Evolutionary conservation across 768 basidiomycete species (phyloP).

Genomic region (Mycena chlorophos): DNA sequence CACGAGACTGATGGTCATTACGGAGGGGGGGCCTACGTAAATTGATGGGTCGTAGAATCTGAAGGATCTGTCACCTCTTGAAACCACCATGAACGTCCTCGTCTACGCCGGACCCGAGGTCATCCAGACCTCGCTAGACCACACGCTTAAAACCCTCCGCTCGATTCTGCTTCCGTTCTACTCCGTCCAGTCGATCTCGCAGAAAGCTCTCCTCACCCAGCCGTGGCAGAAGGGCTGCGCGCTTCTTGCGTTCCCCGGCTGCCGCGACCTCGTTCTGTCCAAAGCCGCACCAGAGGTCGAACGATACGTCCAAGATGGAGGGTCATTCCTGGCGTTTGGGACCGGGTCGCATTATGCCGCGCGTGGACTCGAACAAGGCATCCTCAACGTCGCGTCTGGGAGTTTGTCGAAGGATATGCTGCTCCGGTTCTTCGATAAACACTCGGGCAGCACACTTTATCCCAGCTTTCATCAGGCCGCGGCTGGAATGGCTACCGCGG

Average conservation of each 20-base stretch:
- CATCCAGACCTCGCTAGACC: slow-evolving; percentile 43
- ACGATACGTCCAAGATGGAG: slow-evolving; percentile 66
- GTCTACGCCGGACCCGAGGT: slow-evolving; percentile 68
- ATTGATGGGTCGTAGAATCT: too few relatives aligned
- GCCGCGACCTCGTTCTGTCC: slow-evolving; percentile 43
- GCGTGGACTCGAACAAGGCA: slow-evolving; percentile 39
- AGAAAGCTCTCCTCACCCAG: slow-evolving; percentile 55
- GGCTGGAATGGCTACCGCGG: slow-evolving; percentile 11
- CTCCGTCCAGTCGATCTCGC: slow-evolving; percentile 69
- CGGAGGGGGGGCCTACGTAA: too few relatives aligned
- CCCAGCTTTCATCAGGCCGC: slow-evolving; percentile 25
- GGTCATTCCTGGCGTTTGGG: slow-evolving; percentile 67
- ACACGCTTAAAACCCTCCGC: slow-evolving; percentile 49
- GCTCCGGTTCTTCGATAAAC: slow-evolving; percentile 38
- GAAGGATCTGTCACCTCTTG: too few relatives aligned
- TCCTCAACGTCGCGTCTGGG: slow-evolving; percentile 38
- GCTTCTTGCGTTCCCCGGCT: slow-evolving; percentile 76
- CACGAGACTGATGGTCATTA: too few relatives aligned
- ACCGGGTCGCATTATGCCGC: slow-evolving; percentile 49
- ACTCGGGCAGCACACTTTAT: slow-evolving; percentile 34
- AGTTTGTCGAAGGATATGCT: slow-evolving; percentile 29
- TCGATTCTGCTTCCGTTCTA: slow-evolving; percentile 70
- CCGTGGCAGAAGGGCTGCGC: slow-evolving; percentile 81
- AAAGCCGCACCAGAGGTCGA: slow-evolving; percentile 48
- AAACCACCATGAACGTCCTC: slow-evolving; percentile 66